These are phyloP conservation scores for Tetrapisispora arboricola DNA, from an alignment of 805 yeast genomes.

Conservation along the genomic window DNA sequence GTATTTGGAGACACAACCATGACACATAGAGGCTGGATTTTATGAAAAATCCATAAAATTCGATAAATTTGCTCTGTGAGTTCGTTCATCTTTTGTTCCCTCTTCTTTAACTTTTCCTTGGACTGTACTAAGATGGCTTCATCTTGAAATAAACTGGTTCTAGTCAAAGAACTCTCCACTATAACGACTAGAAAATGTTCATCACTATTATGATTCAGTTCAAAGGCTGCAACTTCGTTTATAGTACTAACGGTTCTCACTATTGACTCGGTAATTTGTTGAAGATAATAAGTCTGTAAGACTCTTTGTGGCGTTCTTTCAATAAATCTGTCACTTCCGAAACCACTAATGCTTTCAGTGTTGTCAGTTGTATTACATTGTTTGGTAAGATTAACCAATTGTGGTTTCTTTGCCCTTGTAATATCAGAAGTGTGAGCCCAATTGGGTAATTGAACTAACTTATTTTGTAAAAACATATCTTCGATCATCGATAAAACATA, in stretches of 20 bases:
- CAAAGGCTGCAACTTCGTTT: conserved; percentile 87
- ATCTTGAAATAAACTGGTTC: conserved; percentile 1
- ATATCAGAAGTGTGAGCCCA: conserved; percentile 30
- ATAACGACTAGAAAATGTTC: conserved; percentile 80
- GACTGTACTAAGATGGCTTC: conserved; percentile 6
- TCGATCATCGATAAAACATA: conserved; percentile 85
- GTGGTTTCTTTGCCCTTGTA: conserved; percentile 10
- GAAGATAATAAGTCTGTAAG: conserved; percentile 54
- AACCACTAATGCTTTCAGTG: not conserved
- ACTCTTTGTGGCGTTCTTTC: conserved; percentile 11
- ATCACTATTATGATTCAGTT: conserved; percentile 35
- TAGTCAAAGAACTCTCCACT: conserved; percentile 59
- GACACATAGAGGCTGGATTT: conserved; percentile 71
- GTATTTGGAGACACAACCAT: conserved; percentile 70
- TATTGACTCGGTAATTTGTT: conserved; percentile 76
- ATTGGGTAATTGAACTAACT: conserved; percentile 24
- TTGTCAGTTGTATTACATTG: too few species aligned
- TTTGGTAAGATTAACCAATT: too few species aligned
- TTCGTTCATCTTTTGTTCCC: conserved; percentile 24
- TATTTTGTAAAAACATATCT: conserved; percentile 70
- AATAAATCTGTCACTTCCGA: not conserved
- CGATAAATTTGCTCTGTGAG: conserved; percentile 28
- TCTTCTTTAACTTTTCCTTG: conserved; percentile 10
- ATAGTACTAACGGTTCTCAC: conserved; percentile 73
- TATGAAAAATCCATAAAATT: conserved; percentile 43